phyloP scores from a whole-genome alignment of 768 basidiomycete species.

The Russula dissimulans region DNA sequence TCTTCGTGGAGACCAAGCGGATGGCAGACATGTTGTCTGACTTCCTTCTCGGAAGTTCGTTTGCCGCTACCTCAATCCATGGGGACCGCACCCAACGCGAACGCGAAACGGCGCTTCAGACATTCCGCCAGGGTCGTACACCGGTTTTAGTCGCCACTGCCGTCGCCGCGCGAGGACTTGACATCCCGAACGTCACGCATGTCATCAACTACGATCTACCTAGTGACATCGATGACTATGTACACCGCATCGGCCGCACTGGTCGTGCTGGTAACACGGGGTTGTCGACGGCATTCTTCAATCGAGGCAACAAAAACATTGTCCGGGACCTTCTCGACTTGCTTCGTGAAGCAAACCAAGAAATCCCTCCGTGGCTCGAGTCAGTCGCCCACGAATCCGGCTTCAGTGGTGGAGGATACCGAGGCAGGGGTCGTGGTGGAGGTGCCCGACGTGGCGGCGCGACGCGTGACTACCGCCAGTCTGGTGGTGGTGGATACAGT shows the following conservation, averaged over 20 bases:
- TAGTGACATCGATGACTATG: conserved; percentile 97
- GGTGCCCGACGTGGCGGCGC: conserved; percentile 53
- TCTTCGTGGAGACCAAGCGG: conserved; percentile 99
- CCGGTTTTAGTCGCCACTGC: conserved; percentile 97
- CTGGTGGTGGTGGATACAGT: conserved; percentile 28
- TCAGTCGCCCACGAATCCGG: conserved; percentile 74
- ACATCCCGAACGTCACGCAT: conserved; percentile 98
- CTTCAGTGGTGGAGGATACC: conserved; percentile 46
- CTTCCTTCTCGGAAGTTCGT: conserved; percentile 74
- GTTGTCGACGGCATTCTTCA: conserved; percentile 92
- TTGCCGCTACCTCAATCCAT: conserved; percentile 94
- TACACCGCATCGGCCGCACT: conserved; percentile 95
- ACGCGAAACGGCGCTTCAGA: conserved; percentile 90
- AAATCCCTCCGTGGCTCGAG: conserved; percentile 87
- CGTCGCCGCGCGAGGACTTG: conserved; percentile 96
- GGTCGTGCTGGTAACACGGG: conserved; percentile 99
- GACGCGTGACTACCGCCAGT: conserved; percentile 35
- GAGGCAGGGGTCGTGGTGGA: conserved; percentile 44
- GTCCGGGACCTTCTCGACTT: conserved; percentile 88
- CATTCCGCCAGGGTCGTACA: conserved; percentile 90
- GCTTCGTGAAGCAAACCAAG: conserved; percentile 92
- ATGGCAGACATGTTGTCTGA: conserved; percentile 99
- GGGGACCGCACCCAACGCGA: conserved; percentile 97
- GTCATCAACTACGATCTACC: conserved; percentile 98
- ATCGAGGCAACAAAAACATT: conserved; percentile 86